phyloP scores from a whole-genome alignment of 257 asterid species.

The Ocimum tenuiflorum region DNA sequence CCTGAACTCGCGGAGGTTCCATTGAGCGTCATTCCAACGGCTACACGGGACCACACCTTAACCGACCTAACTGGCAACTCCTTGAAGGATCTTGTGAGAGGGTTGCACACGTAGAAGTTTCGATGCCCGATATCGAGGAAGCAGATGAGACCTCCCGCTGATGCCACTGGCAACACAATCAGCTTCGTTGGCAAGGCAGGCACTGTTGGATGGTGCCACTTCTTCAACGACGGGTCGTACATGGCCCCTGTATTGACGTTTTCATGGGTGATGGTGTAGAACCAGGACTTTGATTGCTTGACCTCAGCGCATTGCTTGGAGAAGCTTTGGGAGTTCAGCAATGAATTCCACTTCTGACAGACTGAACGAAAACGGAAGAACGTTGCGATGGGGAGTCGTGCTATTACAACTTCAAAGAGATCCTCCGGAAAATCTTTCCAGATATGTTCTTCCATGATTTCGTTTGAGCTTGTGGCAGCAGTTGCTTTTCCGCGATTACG shows the following conservation, averaged over 20 bases:
- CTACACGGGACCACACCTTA: conserved; percentile 82
- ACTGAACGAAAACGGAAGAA: conserved; percentile 77
- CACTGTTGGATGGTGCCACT: conserved; percentile 87
- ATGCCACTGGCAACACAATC: conserved; percentile 80
- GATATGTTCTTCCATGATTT: conserved; percentile 55
- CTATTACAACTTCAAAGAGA: conserved; percentile 80
- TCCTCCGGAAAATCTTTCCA: conserved; percentile 97
- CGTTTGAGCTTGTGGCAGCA: conserved; percentile 30
- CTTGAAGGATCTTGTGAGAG: conserved; percentile 70
- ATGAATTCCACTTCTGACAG: conserved; percentile 73
- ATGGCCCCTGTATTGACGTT: conserved; percentile 70
- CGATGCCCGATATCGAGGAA: conserved; percentile 77
- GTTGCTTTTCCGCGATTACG: conserved; percentile 44
- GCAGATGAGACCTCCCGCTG: conserved; percentile 94
- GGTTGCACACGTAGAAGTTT: conserved; percentile 79
- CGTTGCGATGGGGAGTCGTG: conserved; percentile 73
- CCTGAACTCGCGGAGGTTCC: conserved; percentile 34
- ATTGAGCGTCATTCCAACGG: conserved; percentile 71
- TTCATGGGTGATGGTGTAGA: conserved; percentile 82
- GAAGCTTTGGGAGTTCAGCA: conserved; percentile 75
- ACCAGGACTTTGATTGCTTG: conserved; percentile 63
- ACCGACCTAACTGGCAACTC: conserved; percentile 79
- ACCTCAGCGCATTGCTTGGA: conserved; percentile 59
- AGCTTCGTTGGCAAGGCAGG: conserved; percentile 68
- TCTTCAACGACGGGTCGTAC: conserved; percentile 63